Conservation (phyloP, 257 asterid species). For the Linaria vulgaris region DNA sequence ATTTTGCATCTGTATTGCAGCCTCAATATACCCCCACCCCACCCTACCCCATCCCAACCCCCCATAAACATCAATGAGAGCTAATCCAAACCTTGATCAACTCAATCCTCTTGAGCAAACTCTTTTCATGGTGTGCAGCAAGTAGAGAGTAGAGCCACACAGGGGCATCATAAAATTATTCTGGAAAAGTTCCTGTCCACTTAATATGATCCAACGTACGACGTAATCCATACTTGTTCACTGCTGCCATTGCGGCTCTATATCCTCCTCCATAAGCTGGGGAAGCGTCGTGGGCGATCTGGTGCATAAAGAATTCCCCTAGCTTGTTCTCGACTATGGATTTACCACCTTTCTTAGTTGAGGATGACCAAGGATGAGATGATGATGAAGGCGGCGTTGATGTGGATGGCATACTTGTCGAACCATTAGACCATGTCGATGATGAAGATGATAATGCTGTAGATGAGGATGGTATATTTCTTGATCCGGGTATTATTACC, state of each 20-base stretch:
- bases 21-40: neutral
- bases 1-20: slow-evolving; percentile 1
- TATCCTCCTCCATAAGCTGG: slow-evolving; percentile 93
- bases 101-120: slow-evolving; percentile 37
- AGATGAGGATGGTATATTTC: slow-evolving; percentile 44
- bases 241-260: slow-evolving; percentile 79
- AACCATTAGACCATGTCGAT: slow-evolving; percentile 41
- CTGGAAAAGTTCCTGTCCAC: slow-evolving; percentile 63
- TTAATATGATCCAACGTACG: slow-evolving; percentile 73
- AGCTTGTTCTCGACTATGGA: slow-evolving; percentile 69
- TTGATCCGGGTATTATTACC: slow-evolving; percentile 54
- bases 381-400: slow-evolving; percentile 28
- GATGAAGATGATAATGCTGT: slow-evolving; percentile 39
- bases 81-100: slow-evolving; percentile 33
- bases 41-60: neutral
- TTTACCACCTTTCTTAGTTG: slow-evolving; percentile 63
- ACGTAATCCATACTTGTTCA: slow-evolving; percentile 71
- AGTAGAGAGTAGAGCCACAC: slow-evolving; percentile 3
- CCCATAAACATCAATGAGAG: slow-evolving; percentile 36
- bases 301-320: slow-evolving; percentile 91
- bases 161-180: slow-evolving; percentile 22
- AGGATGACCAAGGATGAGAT: slow-evolving; percentile 24
- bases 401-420: slow-evolving; percentile 26
- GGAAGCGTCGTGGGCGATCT: slow-evolving; percentile 80
- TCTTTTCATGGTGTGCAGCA: slow-evolving; percentile 19